Evolutionary conservation across 345 rosid genomes (phyloP).

Genomic region (Noccaea caerulescens): DNA sequence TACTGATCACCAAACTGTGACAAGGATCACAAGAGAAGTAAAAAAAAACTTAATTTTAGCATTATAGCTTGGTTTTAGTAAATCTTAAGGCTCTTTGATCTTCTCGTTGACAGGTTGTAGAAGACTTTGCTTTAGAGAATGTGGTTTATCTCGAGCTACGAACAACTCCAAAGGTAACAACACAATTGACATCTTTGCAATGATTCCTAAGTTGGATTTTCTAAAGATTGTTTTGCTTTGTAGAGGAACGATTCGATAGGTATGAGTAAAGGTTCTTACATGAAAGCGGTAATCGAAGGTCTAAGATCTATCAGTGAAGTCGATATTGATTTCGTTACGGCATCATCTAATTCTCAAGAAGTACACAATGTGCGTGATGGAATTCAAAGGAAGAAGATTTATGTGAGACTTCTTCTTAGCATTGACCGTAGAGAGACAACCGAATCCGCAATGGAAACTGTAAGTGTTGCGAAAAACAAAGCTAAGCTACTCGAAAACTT

Average conservation of each 20-base stretch:
- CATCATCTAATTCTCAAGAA: constrained; percentile 25
- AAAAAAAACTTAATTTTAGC: neutral
- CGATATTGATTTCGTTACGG: constrained; percentile 56
- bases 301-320: constrained; percentile 60
- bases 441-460: constrained; percentile 91
- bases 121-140: constrained; percentile 93
- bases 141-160: constrained; percentile 86
- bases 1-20: constrained; percentile 76
- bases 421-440: constrained; percentile 93
- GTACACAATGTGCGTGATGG: constrained; percentile 46
- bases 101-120: constrained; percentile 61
- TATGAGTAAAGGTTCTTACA: constrained; percentile 93
- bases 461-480: constrained; percentile 44
- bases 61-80: neutral
- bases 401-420: constrained; percentile 93
- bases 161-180: constrained; percentile 91
- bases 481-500: neutral
- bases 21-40: constrained; percentile 87
- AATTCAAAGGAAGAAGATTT: constrained; percentile 61
- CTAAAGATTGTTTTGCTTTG: constrained; percentile 22
- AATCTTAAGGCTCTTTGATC: neutral
- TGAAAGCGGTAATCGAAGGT: constrained; percentile 90
- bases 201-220: neutral
- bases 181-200: neutral
- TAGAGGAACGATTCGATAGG: constrained; percentile 82